Evolutionary conservation across 192 early-diverging fungal genomes (phyloP).

Genomic region (Entophlyctis luteolus): DNA sequence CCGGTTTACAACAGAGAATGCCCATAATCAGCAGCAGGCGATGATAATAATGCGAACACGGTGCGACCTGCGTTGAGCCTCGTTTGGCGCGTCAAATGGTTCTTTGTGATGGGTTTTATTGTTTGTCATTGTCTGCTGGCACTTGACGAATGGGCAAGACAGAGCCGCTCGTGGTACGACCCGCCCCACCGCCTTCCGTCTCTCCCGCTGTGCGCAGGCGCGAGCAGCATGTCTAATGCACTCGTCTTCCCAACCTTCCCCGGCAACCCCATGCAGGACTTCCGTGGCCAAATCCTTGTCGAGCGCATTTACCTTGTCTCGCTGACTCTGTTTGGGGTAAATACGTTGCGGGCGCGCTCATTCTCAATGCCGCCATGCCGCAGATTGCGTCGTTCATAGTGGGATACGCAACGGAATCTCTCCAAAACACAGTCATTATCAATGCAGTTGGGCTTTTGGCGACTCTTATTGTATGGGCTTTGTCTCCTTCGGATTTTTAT

Average conservation of each 20-base stretch:
- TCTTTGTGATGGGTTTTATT: no score
- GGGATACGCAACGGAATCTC: conserved; percentile 4
- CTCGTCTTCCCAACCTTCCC: no score
- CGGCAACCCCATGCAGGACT: conserved; percentile 14
- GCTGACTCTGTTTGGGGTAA: conserved; percentile 11
- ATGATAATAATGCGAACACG: no score
- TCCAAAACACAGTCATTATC: conserved; percentile 1
- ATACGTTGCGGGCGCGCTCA: neutral
- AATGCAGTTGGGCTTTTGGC: conserved; percentile 10
- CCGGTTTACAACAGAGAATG: conserved; percentile 13
- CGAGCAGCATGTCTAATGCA: no score
- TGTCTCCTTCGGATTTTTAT: no score
- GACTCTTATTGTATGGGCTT: neutral
- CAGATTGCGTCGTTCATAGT: conserved; percentile 14
- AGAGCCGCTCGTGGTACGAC: no score
- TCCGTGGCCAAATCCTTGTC: conserved; percentile 13
- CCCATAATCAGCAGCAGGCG: neutral
- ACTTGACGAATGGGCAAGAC: no score
- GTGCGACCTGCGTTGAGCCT: no score
- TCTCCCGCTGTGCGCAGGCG: no score
- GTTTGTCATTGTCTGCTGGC: no score
- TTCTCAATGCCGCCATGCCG: neutral
- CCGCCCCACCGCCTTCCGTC: no score
- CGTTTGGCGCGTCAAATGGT: no score
- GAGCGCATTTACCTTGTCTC: conserved; percentile 8